Base-by-base conservation (phyloP, 768 basidiomycete genomes). In the Rhizopogon roseolus region DNA sequence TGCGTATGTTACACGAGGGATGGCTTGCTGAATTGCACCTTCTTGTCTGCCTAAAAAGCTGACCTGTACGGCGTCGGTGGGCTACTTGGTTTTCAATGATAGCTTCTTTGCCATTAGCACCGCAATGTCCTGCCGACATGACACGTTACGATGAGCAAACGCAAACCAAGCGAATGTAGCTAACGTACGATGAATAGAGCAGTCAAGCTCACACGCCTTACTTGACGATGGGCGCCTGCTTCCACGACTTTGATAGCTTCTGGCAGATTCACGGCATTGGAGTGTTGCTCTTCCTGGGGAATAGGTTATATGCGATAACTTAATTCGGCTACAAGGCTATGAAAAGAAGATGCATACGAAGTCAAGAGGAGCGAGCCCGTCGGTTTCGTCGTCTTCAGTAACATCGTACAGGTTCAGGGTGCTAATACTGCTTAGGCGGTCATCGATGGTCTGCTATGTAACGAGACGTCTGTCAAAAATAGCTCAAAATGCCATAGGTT, bases 51-150 rank as follows among this genome's bases (percentile, higher is more conserved):
- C 10, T 36, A 29, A 8, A 29, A 29, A 4, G 34, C 13, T 7
- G 17, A 8, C 19, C 14, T 22, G 9, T 34, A 14, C 9, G 5
- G 22, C 19, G 19, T 32, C 19, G 13, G 45, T 4, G 29, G 19
- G 19, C 46, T 48, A 48, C 14, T 9, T 48, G 19, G 34, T 34
- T 50, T 51, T 7, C 7, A 32, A 19, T 38, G 51, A 41, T 17
- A 46, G 3, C 7, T 32, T 59, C 42, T 55, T 63, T 4, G 16
- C 25, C 13, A 58, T 28, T 10, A 58, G 27, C 37, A 60, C 38
- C 5, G 65, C 66, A 14, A 69, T 61, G 7, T 65, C 65, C 66
- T 69, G 40, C 43, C 17, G 9, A 14, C n/a, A n/a, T n/a, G n/a
- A n/a, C n/a, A n/a, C n/a, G n/a, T n/a, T n/a, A n/a, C 40, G n/a